phyloP scores from a whole-genome alignment of 768 basidiomycete genomes.

The Tylopilus plumbeoviolaceoides region DNA sequence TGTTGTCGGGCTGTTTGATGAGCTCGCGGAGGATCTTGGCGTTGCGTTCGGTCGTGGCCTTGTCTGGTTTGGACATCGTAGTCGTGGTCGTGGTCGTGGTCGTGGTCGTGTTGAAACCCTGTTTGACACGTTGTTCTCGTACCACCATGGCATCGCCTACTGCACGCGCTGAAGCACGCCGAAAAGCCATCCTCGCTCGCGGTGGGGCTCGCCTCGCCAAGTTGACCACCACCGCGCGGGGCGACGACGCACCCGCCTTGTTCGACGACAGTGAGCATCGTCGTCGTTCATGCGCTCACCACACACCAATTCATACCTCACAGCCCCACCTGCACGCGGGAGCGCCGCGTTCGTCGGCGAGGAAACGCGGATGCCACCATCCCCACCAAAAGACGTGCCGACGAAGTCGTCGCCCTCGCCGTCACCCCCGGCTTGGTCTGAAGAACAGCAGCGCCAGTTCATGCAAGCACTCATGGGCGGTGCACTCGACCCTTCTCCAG shows the following conservation, averaged over 20 bases:
- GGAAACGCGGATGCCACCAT: slow-evolving; percentile 28
- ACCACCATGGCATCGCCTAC: slow-evolving; percentile 43
- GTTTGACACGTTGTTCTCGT: slow-evolving; percentile 8
- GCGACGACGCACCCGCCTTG: slow-evolving; percentile 60
- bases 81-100: slow-evolving; percentile 24
- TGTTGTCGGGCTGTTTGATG: slow-evolving; percentile 88
- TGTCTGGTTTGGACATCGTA: too few relatives aligned
- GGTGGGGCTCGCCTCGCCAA: slow-evolving; percentile 74
- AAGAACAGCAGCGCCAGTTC: slow-evolving; percentile 66
- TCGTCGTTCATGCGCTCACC: background rate
- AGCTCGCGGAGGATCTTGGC: too few relatives aligned
- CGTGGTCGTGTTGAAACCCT: background rate
- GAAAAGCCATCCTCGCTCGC: slow-evolving; percentile 70
- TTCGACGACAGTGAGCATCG: slow-evolving; percentile 40
- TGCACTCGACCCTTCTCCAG: slow-evolving; percentile 29
- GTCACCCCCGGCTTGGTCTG: slow-evolving; percentile 55
- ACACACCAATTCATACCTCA: background rate
- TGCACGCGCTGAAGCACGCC: slow-evolving; percentile 72
- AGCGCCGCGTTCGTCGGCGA: slow-evolving; percentile 36
- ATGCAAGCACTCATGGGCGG: slow-evolving; percentile 57
- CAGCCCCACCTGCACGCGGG: slow-evolving; percentile 13
- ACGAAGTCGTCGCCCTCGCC: slow-evolving; percentile 21
- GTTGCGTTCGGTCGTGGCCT: too few relatives aligned
- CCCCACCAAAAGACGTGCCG: slow-evolving; percentile 21
- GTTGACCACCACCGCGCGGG: slow-evolving; percentile 70